A percentile compares a stretch with the other conserved stretches of the same genome.
phyloP scores from a whole-genome alignment of 1,139 yeast species.

The Taphrina pruni region DNA sequence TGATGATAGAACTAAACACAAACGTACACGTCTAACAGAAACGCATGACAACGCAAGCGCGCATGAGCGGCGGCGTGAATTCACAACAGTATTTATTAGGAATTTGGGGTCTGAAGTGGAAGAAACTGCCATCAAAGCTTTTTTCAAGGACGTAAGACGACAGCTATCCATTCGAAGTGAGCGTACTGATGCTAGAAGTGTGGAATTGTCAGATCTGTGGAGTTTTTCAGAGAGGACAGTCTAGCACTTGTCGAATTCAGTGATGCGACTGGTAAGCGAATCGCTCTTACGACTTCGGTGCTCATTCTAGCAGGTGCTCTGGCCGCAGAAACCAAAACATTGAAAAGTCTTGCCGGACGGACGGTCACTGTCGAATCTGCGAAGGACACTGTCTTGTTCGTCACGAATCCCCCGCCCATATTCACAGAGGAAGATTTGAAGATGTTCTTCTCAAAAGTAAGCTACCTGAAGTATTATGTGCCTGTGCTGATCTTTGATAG shows the following conservation, averaged over 20 bases:
- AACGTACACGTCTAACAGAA: background rate
- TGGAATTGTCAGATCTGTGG: slow-evolving; percentile 18
- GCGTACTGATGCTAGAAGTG: background rate
- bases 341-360: slow-evolving; percentile 57
- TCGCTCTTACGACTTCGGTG: no score
- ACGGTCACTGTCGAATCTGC: slow-evolving; percentile 59
- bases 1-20: background rate
- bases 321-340: slow-evolving; percentile 66
- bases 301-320: slow-evolving; percentile 52
- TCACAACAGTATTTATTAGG: slow-evolving; percentile 59
- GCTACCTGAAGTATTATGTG: slow-evolving; percentile 32
- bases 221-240: background rate
- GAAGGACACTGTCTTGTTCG: slow-evolving; percentile 63
- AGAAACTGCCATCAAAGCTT: slow-evolving; percentile 53
- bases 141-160: slow-evolving; percentile 58
- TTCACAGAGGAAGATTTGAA: slow-evolving; percentile 49
- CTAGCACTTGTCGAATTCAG: slow-evolving; percentile 42
- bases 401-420: slow-evolving; percentile 54
- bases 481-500: slow-evolving; percentile 47
- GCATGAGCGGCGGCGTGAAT: slow-evolving; percentile 59
- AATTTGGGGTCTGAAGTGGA: slow-evolving; percentile 53
- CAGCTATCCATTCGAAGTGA: background rate
- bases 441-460: slow-evolving; percentile 53
- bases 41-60: background rate
- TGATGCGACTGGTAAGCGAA: slow-evolving; percentile 46